Base-by-base conservation (phyloP, 1,284 basidiomycete genomes). In the Boletus smithii region DNA sequence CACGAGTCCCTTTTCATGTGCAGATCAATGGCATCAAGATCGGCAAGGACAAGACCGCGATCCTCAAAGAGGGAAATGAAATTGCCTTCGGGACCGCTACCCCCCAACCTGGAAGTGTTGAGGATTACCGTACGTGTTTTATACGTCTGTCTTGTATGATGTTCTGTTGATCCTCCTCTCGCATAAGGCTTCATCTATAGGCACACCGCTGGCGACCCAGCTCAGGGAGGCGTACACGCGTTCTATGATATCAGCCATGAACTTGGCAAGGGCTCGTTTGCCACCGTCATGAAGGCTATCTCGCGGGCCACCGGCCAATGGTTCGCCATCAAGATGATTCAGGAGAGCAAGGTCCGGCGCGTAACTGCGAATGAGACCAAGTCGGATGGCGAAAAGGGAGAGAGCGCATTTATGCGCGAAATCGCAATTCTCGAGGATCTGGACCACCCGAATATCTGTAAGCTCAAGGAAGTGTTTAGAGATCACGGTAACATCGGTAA, bases 211-310 rank as follows among this genome's bases (percentile, higher is more conserved):
- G 71, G 61, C 10, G 76, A 77, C 0, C 67, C 67, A 1, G 71
- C 78, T 0, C 65, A 62, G 10, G 69, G 69, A 5, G 81, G 82
- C 3, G 63, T 88, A 8, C 77, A 83, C 59, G 76, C 75, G 1
- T 67, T 73, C 42, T 90, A 89, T 61, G 84, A 88, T 52, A 58
- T 88, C 24, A 71, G 73, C 22, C 64, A 71, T 48, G 82, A 87
- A 66, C 76, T 92, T 8, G 89, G 90, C 49, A 82, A 81, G 55
- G 90, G 90, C 13, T 82, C 87, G 4, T 92, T 91, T 57, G 90
- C 88, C 2, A 83, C 80, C 5, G 90, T 91, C 18, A 76, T 82
- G 70, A 84, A 82, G 54, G 88, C 83, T 2, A 68, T 89, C 26
- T 72, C 77, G 55, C 78, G 79, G 16, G 60, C 63, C 13, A 79